These are phyloP conservation scores for Panus rudis DNA, from an alignment of 768 basidiomycete genomes.

Conservation along the genomic window DNA sequence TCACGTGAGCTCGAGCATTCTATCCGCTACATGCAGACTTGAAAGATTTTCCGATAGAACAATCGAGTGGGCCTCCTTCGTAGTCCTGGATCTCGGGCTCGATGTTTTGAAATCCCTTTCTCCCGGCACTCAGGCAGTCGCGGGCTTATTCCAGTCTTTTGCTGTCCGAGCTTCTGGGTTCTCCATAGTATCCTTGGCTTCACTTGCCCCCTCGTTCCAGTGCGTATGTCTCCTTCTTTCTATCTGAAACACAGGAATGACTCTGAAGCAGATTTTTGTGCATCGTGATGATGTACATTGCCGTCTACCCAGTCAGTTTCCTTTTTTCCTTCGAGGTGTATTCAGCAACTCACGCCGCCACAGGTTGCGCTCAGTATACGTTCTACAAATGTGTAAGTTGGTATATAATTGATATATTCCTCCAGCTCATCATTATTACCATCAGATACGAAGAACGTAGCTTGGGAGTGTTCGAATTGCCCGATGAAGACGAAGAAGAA, in stretches of 20 bases:
- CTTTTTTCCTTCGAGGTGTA: slow-evolving; percentile 1
- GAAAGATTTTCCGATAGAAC: slow-evolving; percentile 25
- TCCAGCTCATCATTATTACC: background rate
- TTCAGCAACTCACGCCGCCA: background rate
- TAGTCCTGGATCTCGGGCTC: slow-evolving; percentile 38
- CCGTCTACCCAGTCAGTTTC: slow-evolving; percentile 30
- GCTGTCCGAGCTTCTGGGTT: slow-evolving; percentile 49
- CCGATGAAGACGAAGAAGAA: slow-evolving; percentile 43
- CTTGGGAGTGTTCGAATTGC: slow-evolving; percentile 56
- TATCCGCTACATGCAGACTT: background rate
- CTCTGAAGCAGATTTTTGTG: slow-evolving; percentile 44
- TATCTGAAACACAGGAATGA: background rate
- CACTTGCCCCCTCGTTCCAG: slow-evolving; percentile 66
- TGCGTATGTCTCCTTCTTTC: slow-evolving; percentile 23
- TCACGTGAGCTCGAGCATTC: slow-evolving; percentile 39
- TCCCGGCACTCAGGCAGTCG: slow-evolving; percentile 31
- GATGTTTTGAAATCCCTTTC: slow-evolving; percentile 18
- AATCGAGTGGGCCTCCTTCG: slow-evolving; percentile 67
- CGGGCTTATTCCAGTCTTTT: slow-evolving; percentile 48
- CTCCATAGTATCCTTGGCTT: slow-evolving; percentile 37
- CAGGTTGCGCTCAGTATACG: slow-evolving; percentile 59
- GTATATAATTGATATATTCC: background rate
- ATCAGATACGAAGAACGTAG: slow-evolving; percentile 63
- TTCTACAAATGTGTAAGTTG: slow-evolving; percentile 49
- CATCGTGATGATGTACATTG: slow-evolving; percentile 74